phyloP scores from a whole-genome alignment of 2,329 filamentous ascomycete species.

The Stachybotrys echinatus region DNA sequence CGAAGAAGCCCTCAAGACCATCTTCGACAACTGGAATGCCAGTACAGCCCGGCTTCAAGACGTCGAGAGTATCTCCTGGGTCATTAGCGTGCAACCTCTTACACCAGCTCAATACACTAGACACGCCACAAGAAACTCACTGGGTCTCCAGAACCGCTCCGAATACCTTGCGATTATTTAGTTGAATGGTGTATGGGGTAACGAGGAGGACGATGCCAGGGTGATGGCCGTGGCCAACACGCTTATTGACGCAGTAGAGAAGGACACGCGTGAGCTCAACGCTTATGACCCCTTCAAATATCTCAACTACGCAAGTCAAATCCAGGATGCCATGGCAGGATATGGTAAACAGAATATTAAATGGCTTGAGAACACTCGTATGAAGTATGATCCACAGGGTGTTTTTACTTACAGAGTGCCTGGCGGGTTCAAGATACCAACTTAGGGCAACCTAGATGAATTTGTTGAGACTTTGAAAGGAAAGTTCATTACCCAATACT shows the following conservation, averaged over 20 bases:
- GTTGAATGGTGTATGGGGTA: not conserved
- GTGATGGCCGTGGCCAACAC: not conserved
- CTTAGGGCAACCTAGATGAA: no score
- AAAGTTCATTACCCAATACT: no score
- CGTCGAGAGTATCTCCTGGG: no score
- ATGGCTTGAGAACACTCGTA: conserved; percentile 12
- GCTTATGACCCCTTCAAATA: conserved; percentile 12
- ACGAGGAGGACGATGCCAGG: not conserved
- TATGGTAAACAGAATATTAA: conserved; percentile 28
- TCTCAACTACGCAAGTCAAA: conserved; percentile 32
- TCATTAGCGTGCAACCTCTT: no score
- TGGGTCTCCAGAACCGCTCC: not conserved
- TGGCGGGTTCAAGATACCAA: conserved; percentile 8
- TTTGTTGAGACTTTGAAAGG: no score
- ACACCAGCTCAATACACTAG: no score
- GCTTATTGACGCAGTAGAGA: not conserved
- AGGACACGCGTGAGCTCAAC: not conserved
- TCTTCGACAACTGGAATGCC: no score
- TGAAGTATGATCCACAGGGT: conserved; percentile 21
- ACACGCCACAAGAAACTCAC: not conserved
- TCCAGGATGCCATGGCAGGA: conserved; percentile 25
- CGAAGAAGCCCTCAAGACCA: no score
- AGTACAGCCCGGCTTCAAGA: no score
- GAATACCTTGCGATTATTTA: not conserved
- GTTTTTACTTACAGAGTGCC: conserved; percentile 18